Evolutionary conservation across 371 early-diverging fungal genomes (phyloP).

Genomic region (Haplosporangium sp.): DNA sequence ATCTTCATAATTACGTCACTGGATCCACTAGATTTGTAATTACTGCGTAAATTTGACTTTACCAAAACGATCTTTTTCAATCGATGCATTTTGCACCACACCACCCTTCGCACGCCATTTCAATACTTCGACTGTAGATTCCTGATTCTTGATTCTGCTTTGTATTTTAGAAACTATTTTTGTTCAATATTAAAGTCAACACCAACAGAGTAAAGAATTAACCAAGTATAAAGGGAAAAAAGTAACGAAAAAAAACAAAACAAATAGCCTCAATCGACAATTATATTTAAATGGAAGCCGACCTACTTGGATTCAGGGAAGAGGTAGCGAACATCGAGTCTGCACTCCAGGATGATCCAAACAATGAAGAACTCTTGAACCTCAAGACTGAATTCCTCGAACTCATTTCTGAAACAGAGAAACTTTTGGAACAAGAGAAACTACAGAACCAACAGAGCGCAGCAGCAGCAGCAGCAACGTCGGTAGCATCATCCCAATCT

Average conservation of each 20-base stretch:
- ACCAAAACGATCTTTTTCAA: too few relatives aligned
- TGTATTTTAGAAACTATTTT: too few relatives aligned
- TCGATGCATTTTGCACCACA: too few relatives aligned
- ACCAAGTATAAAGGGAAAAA: background rate
- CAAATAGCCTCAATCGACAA: background rate
- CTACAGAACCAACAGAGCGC: constrained; percentile 32
- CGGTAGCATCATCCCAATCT: constrained; percentile 4
- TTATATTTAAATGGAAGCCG: constrained; percentile 13
- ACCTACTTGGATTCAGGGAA: constrained; percentile 29
- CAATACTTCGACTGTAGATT: too few relatives aligned
- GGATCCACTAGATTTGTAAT: too few relatives aligned
- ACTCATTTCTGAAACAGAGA: constrained; percentile 74
- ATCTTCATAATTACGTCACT: too few relatives aligned
- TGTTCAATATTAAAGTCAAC: too few relatives aligned
- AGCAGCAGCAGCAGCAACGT: background rate
- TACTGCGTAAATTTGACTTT: too few relatives aligned
- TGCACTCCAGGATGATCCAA: constrained; percentile 75
- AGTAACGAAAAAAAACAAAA: background rate
- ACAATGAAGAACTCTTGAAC: constrained; percentile 76
- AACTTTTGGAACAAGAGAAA: constrained; percentile 49
- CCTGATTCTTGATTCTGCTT: too few relatives aligned
- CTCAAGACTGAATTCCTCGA: constrained; percentile 77
- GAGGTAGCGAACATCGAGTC: constrained; percentile 65
- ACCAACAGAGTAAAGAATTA: background rate
- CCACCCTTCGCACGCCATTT: too few relatives aligned